Conservation (phyloP, 148 eudicot species). For the Amaranthus hypochondriacus region DNA sequence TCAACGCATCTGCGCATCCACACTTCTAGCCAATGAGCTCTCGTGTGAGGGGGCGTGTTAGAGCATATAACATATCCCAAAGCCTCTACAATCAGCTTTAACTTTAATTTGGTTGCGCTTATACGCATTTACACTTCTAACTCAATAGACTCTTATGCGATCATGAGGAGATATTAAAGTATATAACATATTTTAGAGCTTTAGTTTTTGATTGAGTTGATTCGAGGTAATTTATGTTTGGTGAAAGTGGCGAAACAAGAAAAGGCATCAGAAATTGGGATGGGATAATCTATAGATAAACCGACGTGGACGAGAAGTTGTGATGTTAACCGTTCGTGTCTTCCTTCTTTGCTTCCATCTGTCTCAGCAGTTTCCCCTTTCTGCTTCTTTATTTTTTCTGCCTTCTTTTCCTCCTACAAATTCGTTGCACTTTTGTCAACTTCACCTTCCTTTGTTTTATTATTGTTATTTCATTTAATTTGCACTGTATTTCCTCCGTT, state of each 20-base stretch:
- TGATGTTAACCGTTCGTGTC: slow-evolving; percentile 21
- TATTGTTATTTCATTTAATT: not conserved
- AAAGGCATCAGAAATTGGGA: slow-evolving; percentile 7
- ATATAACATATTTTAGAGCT: too few species aligned
- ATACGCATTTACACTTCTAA: too few species aligned
- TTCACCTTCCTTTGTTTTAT: not conserved
- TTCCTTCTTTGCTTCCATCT: slow-evolving; percentile 1
- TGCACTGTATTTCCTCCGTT: not conserved
- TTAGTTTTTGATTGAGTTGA: too few species aligned
- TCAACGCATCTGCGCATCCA: too few species aligned
- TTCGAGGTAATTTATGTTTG: too few species aligned
- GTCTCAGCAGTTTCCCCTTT: not conserved
- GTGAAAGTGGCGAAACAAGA: slow-evolving; percentile 13
- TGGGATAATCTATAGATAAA: slow-evolving; percentile 1
- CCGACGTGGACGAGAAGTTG: slow-evolving; percentile 9
- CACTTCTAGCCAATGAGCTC: too few species aligned
- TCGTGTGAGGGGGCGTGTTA: too few species aligned
- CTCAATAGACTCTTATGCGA: too few species aligned
- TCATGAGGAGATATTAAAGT: too few species aligned
- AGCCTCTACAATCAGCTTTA: too few species aligned
- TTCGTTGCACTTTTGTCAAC: not conserved
- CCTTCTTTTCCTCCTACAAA: not conserved
- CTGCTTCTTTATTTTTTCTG: not conserved
- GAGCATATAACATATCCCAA: too few species aligned
- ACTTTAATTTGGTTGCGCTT: too few species aligned